Evolutionary conservation across 2,329 filamentous ascomycete genomes (phyloP).

Genomic region (Fusarium pseudocircinatum): DNA sequence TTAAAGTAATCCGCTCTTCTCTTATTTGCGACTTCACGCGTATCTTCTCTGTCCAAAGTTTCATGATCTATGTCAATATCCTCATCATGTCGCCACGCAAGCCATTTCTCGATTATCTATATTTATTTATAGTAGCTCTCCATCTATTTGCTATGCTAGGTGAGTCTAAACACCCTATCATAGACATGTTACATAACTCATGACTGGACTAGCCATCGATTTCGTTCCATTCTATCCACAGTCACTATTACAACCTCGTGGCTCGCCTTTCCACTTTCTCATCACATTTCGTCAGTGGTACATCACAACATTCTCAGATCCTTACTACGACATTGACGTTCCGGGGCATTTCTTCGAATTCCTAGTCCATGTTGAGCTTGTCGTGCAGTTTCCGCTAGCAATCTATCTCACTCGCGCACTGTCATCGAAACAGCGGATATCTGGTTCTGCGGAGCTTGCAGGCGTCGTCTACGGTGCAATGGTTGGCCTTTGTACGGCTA

Average conservation of each 20-base stretch:
- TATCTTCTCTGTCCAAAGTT: background rate
- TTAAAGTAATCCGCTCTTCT: too few species aligned
- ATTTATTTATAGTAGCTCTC: background rate
- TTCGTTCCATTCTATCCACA: background rate
- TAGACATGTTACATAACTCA: background rate
- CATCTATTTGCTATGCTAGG: background rate
- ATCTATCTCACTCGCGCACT: background rate
- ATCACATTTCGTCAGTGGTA: background rate
- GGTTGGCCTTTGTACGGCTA: background rate
- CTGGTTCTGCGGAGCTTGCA: background rate
- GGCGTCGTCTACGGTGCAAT: background rate
- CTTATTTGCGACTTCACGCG: background rate
- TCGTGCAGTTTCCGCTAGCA: background rate
- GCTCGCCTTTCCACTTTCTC: background rate
- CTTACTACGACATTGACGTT: background rate
- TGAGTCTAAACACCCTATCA: background rate
- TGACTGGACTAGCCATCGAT: background rate
- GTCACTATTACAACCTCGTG: background rate
- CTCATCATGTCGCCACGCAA: background rate
- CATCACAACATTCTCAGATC: background rate
- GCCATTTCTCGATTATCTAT: background rate
- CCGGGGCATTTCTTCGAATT: background rate
- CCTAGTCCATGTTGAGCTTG: background rate
- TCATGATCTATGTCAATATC: too few species aligned
- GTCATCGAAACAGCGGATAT: background rate